Percentiles rank a stretch among this genome's conserved stretches.
Evolutionary conservation across 192 early-diverging fungal genomes (phyloP).

Genomic region (Coemansia biformis): DNA sequence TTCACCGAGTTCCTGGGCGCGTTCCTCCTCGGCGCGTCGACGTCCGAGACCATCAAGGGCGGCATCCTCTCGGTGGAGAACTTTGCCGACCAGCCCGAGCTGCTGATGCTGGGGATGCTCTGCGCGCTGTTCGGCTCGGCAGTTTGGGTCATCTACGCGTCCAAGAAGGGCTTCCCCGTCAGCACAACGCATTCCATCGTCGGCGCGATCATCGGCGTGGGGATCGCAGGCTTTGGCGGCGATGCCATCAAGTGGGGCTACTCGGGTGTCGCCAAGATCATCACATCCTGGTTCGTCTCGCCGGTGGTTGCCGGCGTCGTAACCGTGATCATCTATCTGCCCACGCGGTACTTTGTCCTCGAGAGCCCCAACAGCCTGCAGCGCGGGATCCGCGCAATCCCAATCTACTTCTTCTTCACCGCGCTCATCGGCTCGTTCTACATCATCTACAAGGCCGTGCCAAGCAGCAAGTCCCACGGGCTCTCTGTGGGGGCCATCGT

Average conservation of each 20-base stretch:
- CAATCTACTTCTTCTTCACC: conserved; percentile 66
- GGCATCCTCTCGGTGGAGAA: conserved; percentile 57
- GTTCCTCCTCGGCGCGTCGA: conserved; percentile 62
- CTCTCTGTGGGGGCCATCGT: conserved; percentile 51
- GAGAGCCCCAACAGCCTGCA: conserved; percentile 59
- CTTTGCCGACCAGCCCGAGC: conserved; percentile 60
- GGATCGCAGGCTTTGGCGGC: conserved; percentile 66
- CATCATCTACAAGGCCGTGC: conserved; percentile 67
- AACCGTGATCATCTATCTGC: conserved; percentile 59
- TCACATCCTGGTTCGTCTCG: conserved; percentile 74
- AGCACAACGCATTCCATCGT: conserved; percentile 82
- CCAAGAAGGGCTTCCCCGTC: conserved; percentile 63
- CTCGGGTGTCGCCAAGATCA: conserved; percentile 53
- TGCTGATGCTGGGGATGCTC: conserved; percentile 79
- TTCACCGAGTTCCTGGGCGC: conserved; percentile 83
- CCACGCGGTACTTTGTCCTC: conserved; percentile 61
- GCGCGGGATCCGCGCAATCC: conserved; percentile 62
- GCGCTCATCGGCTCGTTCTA: conserved; percentile 61
- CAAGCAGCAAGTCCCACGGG: conserved; percentile 41
- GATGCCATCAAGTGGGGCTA: conserved; percentile 60
- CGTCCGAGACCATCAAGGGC: conserved; percentile 76
- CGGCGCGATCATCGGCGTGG: conserved; percentile 68
- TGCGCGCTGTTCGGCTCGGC: conserved; percentile 76
- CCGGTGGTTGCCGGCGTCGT: conserved; percentile 62
- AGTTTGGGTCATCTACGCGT: conserved; percentile 67